phyloP scores from a whole-genome alignment of 2,329 filamentous ascomycete genomes.

The Clarireedia monteithiana region DNA sequence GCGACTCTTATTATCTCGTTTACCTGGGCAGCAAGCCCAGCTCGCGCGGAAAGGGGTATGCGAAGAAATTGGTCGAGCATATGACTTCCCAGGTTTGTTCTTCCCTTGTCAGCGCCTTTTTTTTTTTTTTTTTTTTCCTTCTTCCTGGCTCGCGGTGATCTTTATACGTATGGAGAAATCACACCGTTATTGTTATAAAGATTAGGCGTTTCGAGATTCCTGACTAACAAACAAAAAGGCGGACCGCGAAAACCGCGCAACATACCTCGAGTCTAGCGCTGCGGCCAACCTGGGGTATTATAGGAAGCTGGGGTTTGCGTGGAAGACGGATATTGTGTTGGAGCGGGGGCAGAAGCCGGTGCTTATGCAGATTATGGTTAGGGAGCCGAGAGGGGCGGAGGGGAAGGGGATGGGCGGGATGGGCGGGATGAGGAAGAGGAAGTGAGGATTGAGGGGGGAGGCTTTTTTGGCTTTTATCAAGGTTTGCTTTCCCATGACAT shows the following conservation, averaged over 20 bases:
- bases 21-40: slow-evolving; percentile 71
- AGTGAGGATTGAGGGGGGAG: background rate
- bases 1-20: slow-evolving; percentile 71
- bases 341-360: slow-evolving; percentile 51
- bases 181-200: too few relatives aligned
- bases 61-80: slow-evolving; percentile 60
- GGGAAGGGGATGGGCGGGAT: slow-evolving; percentile 31
- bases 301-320: slow-evolving; percentile 64
- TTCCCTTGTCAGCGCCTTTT: background rate
- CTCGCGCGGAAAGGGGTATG: slow-evolving; percentile 66
- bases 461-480: background rate
- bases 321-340: slow-evolving; percentile 55
- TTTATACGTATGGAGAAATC: too few relatives aligned
- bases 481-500: background rate
- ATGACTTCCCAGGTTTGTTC: slow-evolving; percentile 53
- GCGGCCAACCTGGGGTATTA: slow-evolving; percentile 64
- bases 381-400: slow-evolving; percentile 46
- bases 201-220: too few relatives aligned
- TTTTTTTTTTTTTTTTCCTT: too few relatives aligned
- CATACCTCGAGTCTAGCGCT: slow-evolving; percentile 75
- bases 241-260: slow-evolving; percentile 57
- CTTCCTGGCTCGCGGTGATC: too few relatives aligned
- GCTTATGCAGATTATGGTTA: slow-evolving; percentile 71
- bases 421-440: slow-evolving; percentile 11
- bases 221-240: slow-evolving; percentile 35